Evolutionary conservation across 2,329 filamentous ascomycete genomes (phyloP), one percentile per base, ranked within the genome.

Genomic region (Fusarium pilosicola): DNA sequence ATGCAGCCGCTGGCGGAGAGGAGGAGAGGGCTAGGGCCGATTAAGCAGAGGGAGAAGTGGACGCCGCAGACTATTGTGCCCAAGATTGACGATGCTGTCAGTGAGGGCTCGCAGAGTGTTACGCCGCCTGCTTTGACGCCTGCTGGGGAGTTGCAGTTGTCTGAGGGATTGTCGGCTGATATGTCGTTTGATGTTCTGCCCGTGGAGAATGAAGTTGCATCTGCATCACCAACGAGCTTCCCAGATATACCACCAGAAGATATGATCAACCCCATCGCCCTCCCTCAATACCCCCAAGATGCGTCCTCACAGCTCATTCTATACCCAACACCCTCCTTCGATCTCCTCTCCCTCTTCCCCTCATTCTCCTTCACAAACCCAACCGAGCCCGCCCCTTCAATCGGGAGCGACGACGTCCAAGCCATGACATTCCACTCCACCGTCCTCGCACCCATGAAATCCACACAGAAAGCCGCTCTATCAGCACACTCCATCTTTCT

Each of bases 391-490:
- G 65, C 65, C 11, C 65, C 65, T 5, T 60, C 62, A 22, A 67
- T 67, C 2, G 62, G 65, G 0, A 67, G 62, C 20, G 45, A 67
- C n/a, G 65, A 67, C 5, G 65, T 67, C 4, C 65, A 67, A 36
- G 65, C 65, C 1, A 67, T 67, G 65, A 60, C 65, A 11, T 67
- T 67, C 12, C 65, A 67, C 18, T 67, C 65, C 6, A 67, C 62
- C 4, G 24, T 67, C 26, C 44, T 67, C 4, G 65, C 65, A 3
- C 62, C 65, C n/a, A 67, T 67, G 65, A 67, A 67, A 14, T 67
- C 65, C 2, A 67, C 65, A 1, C 65, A 62, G 28, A 59, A 34
- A 20, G 65, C 65, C 9, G 34, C 65, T 20, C 11, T 67, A 1
- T 67, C 65, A 12, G 56, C 65, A 1, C 65, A 67, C 20, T 67